phyloP scores from a whole-genome alignment of 441 rosid species.

The Iberis amara region DNA sequence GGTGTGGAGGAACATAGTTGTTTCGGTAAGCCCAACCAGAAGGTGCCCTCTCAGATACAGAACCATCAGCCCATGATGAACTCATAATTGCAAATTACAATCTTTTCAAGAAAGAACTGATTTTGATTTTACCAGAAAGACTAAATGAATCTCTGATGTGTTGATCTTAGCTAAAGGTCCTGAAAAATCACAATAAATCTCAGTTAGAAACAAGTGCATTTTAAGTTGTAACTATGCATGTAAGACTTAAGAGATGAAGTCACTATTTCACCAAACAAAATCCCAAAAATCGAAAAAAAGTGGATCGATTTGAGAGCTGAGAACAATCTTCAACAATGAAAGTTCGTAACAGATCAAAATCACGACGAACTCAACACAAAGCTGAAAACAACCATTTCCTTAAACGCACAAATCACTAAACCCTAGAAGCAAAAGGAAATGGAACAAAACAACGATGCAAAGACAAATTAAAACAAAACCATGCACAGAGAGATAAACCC shows the following conservation, averaged over 20 bases:
- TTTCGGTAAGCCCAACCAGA: constrained; percentile 43
- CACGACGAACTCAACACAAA: constrained; percentile 22
- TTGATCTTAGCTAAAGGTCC: constrained; percentile 19
- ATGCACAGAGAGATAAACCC: constrained; percentile 24
- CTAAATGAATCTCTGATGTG: neutral
- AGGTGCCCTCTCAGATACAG: constrained; percentile 61
- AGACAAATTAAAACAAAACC: constrained; percentile 17
- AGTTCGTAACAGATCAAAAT: constrained; percentile 16
- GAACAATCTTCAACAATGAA: constrained; percentile 9
- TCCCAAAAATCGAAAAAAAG: constrained; percentile 14
- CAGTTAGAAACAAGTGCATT: constrained; percentile 24
- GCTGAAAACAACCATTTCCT: constrained; percentile 2
- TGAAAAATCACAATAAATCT: constrained; percentile 9
- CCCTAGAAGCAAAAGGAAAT: constrained; percentile 29
- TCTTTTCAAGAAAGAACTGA: neutral
- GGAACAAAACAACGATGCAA: constrained; percentile 22
- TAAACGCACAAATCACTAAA: constrained; percentile 25
- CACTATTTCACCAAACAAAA: neutral
- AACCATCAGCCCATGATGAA: constrained; percentile 88
- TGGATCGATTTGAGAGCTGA: constrained; percentile 12
- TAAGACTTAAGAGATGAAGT: neutral
- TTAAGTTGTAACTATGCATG: constrained; percentile 24
- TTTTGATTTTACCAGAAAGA: neutral
- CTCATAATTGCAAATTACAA: constrained; percentile 36
- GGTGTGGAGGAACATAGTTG: constrained; percentile 78